Percentiles rank a stretch among this genome's conserved stretches.
Conservation (phyloP, 805 yeast species). For the Metschnikowia corniflorae region DNA sequence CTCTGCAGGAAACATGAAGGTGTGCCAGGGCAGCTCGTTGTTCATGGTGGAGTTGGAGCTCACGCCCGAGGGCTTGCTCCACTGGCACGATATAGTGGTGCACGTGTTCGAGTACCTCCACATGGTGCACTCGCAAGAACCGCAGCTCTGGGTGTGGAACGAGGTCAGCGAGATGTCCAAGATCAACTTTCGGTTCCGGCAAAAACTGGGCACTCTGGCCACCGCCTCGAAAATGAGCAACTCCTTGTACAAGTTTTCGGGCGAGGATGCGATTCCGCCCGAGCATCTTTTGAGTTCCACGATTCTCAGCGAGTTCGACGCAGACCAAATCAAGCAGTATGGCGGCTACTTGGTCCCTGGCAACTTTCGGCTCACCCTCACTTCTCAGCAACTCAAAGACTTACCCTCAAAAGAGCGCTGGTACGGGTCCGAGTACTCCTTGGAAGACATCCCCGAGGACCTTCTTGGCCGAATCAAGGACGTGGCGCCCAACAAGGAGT, state of each 20-base stretch:
- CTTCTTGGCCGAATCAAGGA: constrained; percentile 32
- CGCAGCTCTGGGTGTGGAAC: constrained; percentile 76
- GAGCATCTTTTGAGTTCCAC: constrained; percentile 55
- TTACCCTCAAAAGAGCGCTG: constrained; percentile 62
- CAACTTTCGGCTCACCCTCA: constrained; percentile 59
- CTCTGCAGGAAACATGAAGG: constrained; percentile 65
- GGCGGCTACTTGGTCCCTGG: constrained; percentile 48
- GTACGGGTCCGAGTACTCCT: constrained; percentile 83
- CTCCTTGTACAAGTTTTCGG: constrained; percentile 47
- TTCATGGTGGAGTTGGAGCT: constrained; percentile 73
- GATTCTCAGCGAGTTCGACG: constrained; percentile 57
- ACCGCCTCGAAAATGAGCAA: constrained; percentile 71
- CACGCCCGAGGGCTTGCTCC: constrained; percentile 64
- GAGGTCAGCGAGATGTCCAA: constrained; percentile 69
- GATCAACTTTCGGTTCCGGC: constrained; percentile 74
- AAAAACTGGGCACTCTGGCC: constrained; percentile 65
- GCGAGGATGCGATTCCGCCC: constrained; percentile 50
- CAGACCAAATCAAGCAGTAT: constrained; percentile 48
- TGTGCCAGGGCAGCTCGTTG: constrained; percentile 63
- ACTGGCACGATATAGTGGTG: constrained; percentile 59
- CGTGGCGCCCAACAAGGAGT: constrained; percentile 24
- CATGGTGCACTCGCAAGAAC: constrained; percentile 51
- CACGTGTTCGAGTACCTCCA: constrained; percentile 70
- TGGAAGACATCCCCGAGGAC: constrained; percentile 40
- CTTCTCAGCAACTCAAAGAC: constrained; percentile 46